A percentile compares a stretch with the other conserved stretches of the same genome.
These are phyloP conservation scores for Collariella sp. DNA, from an alignment of 495 filamentous ascomycete species.

Conservation along the genomic window DNA sequence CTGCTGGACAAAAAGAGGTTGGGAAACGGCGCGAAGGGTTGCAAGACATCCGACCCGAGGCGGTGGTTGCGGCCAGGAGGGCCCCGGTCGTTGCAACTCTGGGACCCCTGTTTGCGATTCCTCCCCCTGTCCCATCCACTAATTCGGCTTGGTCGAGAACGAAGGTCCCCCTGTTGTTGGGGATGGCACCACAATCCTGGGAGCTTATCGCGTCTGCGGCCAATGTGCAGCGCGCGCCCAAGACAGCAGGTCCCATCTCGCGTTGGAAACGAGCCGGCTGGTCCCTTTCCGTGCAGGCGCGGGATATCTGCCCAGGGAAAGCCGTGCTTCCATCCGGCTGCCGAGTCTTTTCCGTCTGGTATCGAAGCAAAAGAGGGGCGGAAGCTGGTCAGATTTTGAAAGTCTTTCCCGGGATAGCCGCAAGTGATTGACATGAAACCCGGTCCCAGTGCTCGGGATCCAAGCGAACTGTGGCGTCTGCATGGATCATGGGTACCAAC, in stretches of 20 bases:
- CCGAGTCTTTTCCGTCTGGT: neutral
- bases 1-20: neutral
- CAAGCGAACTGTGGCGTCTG: slow-evolving; percentile 12
- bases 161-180: neutral
- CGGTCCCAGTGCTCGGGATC: slow-evolving; percentile 11
- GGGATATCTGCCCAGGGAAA: neutral
- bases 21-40: neutral
- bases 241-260: neutral
- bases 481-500: slow-evolving; percentile 3
- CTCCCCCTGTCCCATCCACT: slow-evolving; percentile 12
- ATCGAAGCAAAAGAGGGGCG: neutral
- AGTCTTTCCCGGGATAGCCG: slow-evolving; percentile 12
- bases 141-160: slow-evolving; percentile 2
- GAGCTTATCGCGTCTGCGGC: neutral
- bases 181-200: neutral
- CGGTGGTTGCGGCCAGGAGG: slow-evolving; percentile 23
- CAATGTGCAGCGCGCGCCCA: slow-evolving; percentile 8
- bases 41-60: slow-evolving; percentile 16
- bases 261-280: neutral
- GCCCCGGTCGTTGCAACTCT: slow-evolving; percentile 24
- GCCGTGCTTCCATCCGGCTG: neutral
- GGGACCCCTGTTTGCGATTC: slow-evolving; percentile 15
- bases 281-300: neutral
- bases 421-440: slow-evolving; percentile 8
- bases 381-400: no score